Conservation (phyloP, 768 basidiomycete genomes). For the Aureoboletus auriporus region DNA sequence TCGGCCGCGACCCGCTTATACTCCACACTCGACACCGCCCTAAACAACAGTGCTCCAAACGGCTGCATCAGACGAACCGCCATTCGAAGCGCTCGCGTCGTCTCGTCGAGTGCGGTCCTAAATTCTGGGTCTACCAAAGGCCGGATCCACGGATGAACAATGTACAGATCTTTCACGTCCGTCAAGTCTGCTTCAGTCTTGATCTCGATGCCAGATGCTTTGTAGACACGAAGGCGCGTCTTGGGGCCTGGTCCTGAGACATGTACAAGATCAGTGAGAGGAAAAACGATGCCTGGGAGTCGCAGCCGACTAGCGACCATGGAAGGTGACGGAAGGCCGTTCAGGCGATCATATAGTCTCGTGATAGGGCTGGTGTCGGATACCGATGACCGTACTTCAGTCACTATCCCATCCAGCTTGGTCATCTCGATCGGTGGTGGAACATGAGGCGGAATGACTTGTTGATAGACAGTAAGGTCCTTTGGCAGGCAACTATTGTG, state of each 20-base stretch:
- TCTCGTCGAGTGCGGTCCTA: too few relatives aligned
- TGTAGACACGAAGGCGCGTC: background rate
- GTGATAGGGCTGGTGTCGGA: background rate
- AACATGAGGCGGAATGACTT: slow-evolving; percentile 1
- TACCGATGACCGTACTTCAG: background rate
- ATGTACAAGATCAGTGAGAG: background rate
- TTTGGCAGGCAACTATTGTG: slow-evolving; percentile 3
- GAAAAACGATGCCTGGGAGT: slow-evolving; percentile 1
- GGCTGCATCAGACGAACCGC: slow-evolving; percentile 2
- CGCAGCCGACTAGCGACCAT: background rate
- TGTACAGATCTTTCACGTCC: too few relatives aligned
- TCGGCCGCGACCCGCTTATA: slow-evolving; percentile 2
- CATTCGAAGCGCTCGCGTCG: slow-evolving; percentile 3
- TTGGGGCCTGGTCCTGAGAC: background rate
- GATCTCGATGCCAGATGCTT: background rate
- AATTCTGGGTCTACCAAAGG: background rate
- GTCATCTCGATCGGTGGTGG: background rate
- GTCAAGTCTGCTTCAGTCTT: too few relatives aligned
- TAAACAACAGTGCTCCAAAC: slow-evolving; percentile 2
- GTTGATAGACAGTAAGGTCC: slow-evolving; percentile 2
- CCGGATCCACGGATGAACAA: background rate
- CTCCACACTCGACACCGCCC: background rate
- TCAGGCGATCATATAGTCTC: background rate
- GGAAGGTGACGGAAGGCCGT: background rate
- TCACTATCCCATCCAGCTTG: background rate